These are phyloP conservation scores for Melampsora larici-populina DNA, from an alignment of 1,284 basidiomycete genomes.

Conservation along the genomic window DNA sequence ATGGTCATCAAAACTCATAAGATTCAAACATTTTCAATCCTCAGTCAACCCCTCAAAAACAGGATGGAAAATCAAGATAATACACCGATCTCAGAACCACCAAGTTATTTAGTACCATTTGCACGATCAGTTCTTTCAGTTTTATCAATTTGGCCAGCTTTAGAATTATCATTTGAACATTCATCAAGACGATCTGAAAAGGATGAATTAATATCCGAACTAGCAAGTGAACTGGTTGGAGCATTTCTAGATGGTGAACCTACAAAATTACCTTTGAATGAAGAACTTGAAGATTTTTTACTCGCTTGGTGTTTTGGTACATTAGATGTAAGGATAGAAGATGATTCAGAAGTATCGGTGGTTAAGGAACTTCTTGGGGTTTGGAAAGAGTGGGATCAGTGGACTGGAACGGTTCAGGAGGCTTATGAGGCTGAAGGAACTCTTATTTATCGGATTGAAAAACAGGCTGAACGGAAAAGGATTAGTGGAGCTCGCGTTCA, in stretches of 20 bases:
- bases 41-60: background rate
- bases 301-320: slow-evolving; percentile 26
- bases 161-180: slow-evolving; percentile 21
- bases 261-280: background rate
- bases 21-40: no score
- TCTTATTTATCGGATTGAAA: slow-evolving; percentile 23
- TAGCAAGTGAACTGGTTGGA: slow-evolving; percentile 22
- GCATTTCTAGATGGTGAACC: slow-evolving; percentile 27
- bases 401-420: background rate
- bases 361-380: background rate
- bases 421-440: background rate
- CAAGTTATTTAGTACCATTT: slow-evolving; percentile 11
- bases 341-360: slow-evolving; percentile 24
- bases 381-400: slow-evolving; percentile 21
- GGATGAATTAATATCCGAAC: background rate
- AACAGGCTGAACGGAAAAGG: background rate
- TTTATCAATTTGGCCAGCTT: slow-evolving; percentile 29
- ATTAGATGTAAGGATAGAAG: slow-evolving; percentile 24
- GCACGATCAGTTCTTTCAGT: slow-evolving; percentile 21
- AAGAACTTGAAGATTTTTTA: slow-evolving; percentile 37
- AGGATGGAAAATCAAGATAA: no score
- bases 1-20: no score
- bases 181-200: background rate
- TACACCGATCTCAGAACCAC: background rate
- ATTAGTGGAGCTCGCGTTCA: background rate